A percentile compares a stretch with the other conserved stretches of the same genome.
Conservation (phyloP, 2,329 filamentous ascomycete genomes). For the Septoria linicola region DNA sequence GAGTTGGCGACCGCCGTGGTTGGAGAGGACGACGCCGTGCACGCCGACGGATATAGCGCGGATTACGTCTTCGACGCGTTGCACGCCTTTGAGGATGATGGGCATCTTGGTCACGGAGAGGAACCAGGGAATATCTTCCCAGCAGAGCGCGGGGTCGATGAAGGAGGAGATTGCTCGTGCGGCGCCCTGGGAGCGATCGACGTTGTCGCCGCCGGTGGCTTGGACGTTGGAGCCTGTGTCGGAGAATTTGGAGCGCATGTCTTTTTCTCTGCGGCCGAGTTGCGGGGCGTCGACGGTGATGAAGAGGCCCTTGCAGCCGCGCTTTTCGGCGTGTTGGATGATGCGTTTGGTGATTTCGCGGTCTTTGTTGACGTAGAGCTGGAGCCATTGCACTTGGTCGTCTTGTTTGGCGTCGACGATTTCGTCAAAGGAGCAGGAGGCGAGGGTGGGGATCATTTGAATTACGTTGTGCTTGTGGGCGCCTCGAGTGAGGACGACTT, state of each 20-base stretch:
- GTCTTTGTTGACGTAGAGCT: slow-evolving; percentile 87
- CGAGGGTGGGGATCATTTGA: slow-evolving; percentile 97
- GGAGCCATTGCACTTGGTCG: slow-evolving; percentile 91
- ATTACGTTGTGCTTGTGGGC: slow-evolving; percentile 84
- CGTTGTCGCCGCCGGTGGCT: slow-evolving; percentile 60
- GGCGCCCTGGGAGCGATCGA: slow-evolving; percentile 87
- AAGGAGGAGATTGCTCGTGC: slow-evolving; percentile 93
- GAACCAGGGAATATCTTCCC: slow-evolving; percentile 89
- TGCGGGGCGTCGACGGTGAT: slow-evolving; percentile 98
- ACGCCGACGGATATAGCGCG: slow-evolving; percentile 70
- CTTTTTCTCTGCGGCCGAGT: slow-evolving; percentile 91
- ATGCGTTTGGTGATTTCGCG: slow-evolving; percentile 86
- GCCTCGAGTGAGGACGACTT: slow-evolving; percentile 84
- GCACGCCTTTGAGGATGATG: slow-evolving; percentile 93
- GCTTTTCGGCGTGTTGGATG: slow-evolving; percentile 83
- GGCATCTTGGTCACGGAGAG: slow-evolving; percentile 78
- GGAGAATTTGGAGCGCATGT: slow-evolving; percentile 79
- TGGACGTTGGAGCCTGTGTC: slow-evolving; percentile 84
- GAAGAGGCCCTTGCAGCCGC: slow-evolving; percentile 93
- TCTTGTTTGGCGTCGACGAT: slow-evolving; percentile 80
- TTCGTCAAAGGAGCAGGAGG: slow-evolving; percentile 96
- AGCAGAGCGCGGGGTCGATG: slow-evolving; percentile 90
- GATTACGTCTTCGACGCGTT: slow-evolving; percentile 92
- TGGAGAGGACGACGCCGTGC: slow-evolving; percentile 88
- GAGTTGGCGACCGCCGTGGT: slow-evolving; percentile 92